A percentile compares a stretch with the other conserved stretches of the same genome.
Evolutionary conservation across 2,329 filamentous ascomycete species (phyloP).

Genomic region (Chaetomium strumarium): DNA sequence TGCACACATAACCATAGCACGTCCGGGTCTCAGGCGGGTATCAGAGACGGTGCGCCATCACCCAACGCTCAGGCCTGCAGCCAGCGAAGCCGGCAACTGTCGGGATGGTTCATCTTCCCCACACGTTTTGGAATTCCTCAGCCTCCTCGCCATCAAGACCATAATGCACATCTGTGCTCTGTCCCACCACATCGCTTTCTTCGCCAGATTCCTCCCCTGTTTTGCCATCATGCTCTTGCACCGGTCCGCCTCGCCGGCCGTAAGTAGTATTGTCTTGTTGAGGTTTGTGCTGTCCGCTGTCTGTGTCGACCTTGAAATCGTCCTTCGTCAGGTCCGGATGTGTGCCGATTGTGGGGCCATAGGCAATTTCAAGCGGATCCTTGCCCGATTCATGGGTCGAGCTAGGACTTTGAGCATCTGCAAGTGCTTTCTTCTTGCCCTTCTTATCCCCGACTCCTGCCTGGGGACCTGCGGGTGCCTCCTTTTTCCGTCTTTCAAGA

Average conservation of each 20-base stretch:
- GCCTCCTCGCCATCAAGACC: constrained; percentile 20
- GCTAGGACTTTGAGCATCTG: constrained; percentile 12
- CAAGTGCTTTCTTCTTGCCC: constrained; percentile 25
- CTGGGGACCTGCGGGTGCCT: constrained; percentile 23
- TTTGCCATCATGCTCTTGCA: constrained; percentile 1
- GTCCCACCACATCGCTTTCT: constrained; percentile 1
- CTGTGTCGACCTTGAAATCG: constrained; percentile 25
- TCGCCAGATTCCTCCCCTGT: constrained; percentile 10
- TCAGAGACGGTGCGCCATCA: constrained; percentile 2
- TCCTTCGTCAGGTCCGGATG: constrained; percentile 23
- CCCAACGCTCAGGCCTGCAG: not conserved
- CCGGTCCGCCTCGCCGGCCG: constrained; percentile 2
- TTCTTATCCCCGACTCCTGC: constrained; percentile 21
- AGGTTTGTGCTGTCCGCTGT: constrained; percentile 20
- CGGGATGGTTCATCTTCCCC: constrained; percentile 18
- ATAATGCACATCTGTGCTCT: constrained; percentile 13
- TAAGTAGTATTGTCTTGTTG: constrained; percentile 10
- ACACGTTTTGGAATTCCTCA: constrained; percentile 25
- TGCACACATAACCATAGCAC: not conserved
- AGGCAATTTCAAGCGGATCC: constrained; percentile 28
- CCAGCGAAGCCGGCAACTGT: not conserved
- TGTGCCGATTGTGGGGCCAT: constrained; percentile 25
- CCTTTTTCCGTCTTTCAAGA: constrained; percentile 23
- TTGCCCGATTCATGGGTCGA: constrained; percentile 17
- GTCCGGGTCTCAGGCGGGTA: constrained; percentile 1